Percentiles rank a stretch among this genome's conserved stretches.
Evolutionary conservation across 2,329 filamentous ascomycete species (phyloP).

Genomic region (Stachybotrys chartarum): DNA sequence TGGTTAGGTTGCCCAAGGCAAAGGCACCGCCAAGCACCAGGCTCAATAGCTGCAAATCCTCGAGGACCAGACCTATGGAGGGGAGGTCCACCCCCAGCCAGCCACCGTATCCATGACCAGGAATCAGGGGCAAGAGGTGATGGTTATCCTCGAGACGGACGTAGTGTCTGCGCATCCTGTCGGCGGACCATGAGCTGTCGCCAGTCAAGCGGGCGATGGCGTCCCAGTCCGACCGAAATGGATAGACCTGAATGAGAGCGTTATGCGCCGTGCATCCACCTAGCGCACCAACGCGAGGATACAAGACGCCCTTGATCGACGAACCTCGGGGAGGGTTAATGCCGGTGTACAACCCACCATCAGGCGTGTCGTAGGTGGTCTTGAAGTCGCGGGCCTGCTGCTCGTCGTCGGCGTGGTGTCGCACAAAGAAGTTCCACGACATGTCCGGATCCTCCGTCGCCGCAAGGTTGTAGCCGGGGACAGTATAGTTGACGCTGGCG

Average conservation of each 20-base stretch:
- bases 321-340: slow-evolving; percentile 44
- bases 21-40: slow-evolving; percentile 13
- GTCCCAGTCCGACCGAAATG: slow-evolving; percentile 45
- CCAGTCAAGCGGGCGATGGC: slow-evolving; percentile 46
- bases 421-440: slow-evolving; percentile 53
- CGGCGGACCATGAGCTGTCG: slow-evolving; percentile 45
- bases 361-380: slow-evolving; percentile 42
- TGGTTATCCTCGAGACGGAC: slow-evolving; percentile 43
- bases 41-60: slow-evolving; percentile 46
- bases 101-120: slow-evolving; percentile 49
- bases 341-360: slow-evolving; percentile 45
- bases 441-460: slow-evolving; percentile 44
- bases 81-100: slow-evolving; percentile 48
- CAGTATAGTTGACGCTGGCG: slow-evolving; percentile 35
- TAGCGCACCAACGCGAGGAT: slow-evolving; percentile 48
- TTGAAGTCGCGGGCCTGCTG: slow-evolving; percentile 46
- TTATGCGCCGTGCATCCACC: slow-evolving; percentile 53
- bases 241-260: slow-evolving; percentile 44
- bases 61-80: slow-evolving; percentile 40
- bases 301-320: slow-evolving; percentile 44
- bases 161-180: slow-evolving; percentile 53
- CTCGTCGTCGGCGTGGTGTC: slow-evolving; percentile 45
- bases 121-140: slow-evolving; percentile 34
- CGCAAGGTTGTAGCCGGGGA: slow-evolving; percentile 41
- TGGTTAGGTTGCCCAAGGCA: slow-evolving; percentile 20